Percentiles rank a stretch among this genome's conserved stretches.
phyloP scores from a whole-genome alignment of 352 stramenopile species.

The Phytopythium chamaehyphon region DNA sequence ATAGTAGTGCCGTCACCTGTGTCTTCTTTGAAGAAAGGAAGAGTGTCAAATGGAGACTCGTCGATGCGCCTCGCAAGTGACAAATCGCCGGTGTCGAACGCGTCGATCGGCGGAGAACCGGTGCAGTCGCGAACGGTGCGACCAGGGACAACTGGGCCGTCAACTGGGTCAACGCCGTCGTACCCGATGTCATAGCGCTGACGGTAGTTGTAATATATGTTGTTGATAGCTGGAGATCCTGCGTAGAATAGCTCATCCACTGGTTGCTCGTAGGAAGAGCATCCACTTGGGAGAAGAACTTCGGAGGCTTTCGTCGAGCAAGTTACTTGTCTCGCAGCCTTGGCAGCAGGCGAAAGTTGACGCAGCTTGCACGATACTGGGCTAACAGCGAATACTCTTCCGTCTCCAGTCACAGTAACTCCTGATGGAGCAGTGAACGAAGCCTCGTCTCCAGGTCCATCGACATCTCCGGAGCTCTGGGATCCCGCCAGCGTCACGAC shows the following conservation, averaged over 20 bases:
- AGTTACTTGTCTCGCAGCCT: constrained; percentile 57
- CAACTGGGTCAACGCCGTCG: constrained; percentile 26
- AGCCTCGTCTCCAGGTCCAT: constrained; percentile 85
- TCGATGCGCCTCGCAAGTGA: constrained; percentile 30
- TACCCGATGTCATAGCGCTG: constrained; percentile 23
- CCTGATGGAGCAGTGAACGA: constrained; percentile 88
- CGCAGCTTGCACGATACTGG: constrained; percentile 87
- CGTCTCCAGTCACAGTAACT: constrained; percentile 85
- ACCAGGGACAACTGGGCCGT: constrained; percentile 44
- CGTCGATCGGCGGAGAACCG: constrained; percentile 83
- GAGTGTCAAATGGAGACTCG: constrained; percentile 12
- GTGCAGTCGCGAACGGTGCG: constrained; percentile 90
- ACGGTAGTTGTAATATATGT: constrained; percentile 93
- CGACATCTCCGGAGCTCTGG: constrained; percentile 51
- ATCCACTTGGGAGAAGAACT: constrained; percentile 90
- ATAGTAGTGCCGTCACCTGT: constrained; percentile 84
- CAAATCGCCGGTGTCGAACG: constrained; percentile 65
- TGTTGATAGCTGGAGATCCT: constrained; percentile 68
- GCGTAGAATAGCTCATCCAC: constrained; percentile 87
- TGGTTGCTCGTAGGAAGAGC: constrained; percentile 91
- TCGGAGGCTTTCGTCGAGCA: constrained; percentile 82
- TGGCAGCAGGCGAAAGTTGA: constrained; percentile 63
- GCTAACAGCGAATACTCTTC: constrained; percentile 90
- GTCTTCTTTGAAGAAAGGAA: constrained; percentile 72
- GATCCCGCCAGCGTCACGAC: constrained; percentile 92